Base-by-base conservation (phyloP, 208 protist species). In the Lotmaria passim region DNA sequence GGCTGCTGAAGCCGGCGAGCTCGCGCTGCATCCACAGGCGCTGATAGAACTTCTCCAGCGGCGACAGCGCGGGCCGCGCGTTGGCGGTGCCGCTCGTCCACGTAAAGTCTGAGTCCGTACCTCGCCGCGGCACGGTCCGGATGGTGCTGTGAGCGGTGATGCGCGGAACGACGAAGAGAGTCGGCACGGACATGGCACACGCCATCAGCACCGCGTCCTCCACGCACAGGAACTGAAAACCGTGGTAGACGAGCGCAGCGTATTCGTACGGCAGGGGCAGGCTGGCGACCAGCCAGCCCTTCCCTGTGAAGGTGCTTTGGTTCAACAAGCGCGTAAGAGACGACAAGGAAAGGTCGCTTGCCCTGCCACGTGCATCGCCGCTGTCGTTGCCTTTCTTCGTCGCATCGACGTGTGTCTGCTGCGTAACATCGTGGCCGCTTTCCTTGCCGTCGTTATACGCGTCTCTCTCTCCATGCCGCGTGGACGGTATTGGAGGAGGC, bases 181-280 rank as follows among this genome's bases (percentile, higher is more conserved):
- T 61, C 7, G 86, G 90, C 14, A 93, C 85, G 4, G 87, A 75
- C 87, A 91, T 93, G 34, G 83, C 90, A 46, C 82, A 90, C 21
- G 85, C 90, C 31, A 93, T 50, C 30, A 95, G 68, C 24, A 95
- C 15, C 3, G 81, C 86, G n/a, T 93, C 90, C 52, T 95, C 85
- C 7, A 93, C 73, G 56, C 83, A 90, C 53, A 63, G 51, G 72
- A 95, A 93, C 56, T 83, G 80, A 4, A 90, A 43, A 19, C 73
- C 84, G 68, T 91, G 69, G 43, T 89, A 91, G 41, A 95, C 50
- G 28, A 95, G 69, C 28, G 83, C 34, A 28, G 83, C 83, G 30
- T 80, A 75, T 47, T 90, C 79, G 48, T 83, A 61, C 23, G 85
- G 86, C 33, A 94, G 73, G 21, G 89, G 86, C 28, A 94, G 72